These are phyloP conservation scores for Blastomyces gilchristii DNA, from an alignment of 2,329 filamentous ascomycete species.

Conservation along the genomic window DNA sequence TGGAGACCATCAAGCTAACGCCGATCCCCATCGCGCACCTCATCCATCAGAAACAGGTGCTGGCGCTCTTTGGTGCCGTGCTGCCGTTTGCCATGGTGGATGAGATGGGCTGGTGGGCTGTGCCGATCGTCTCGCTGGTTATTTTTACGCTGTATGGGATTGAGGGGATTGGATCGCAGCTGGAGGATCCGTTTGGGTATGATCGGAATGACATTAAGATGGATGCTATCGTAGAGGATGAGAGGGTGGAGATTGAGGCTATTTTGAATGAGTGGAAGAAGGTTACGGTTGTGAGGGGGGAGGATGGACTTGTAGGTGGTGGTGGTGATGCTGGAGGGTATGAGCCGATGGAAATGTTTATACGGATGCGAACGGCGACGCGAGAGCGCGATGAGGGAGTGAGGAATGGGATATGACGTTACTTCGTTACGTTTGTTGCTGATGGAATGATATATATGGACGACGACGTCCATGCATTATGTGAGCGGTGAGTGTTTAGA, in stretches of 20 bases:
- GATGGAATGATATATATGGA: neutral
- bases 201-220: conserved; percentile 59
- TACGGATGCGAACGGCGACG: conserved; percentile 17
- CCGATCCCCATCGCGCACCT: conserved; percentile 55
- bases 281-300: conserved; percentile 16
- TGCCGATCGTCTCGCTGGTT: conserved; percentile 50
- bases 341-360: conserved; percentile 25
- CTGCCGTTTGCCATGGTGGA: conserved; percentile 55
- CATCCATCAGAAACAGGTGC: conserved; percentile 55
- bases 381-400: conserved; percentile 3
- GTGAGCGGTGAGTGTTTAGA: neutral
- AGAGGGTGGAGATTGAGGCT: conserved; percentile 48
- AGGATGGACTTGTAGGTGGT: neutral
- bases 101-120: conserved; percentile 53
- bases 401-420: conserved; percentile 1
- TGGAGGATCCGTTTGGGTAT: conserved; percentile 58
- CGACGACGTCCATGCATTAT: neutral
- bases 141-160: conserved; percentile 56
- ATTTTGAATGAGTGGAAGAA: conserved; percentile 49
- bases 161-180: conserved; percentile 52
- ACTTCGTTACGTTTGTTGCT: neutral
- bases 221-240: conserved; percentile 54
- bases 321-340: conserved; percentile 14
- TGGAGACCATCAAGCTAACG: conserved; percentile 57
- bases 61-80: conserved; percentile 50